A percentile compares a stretch with the other conserved stretches of the same genome.
Conservation (phyloP, 306 rosid genomes). For the Quercus berberidifolia region DNA sequence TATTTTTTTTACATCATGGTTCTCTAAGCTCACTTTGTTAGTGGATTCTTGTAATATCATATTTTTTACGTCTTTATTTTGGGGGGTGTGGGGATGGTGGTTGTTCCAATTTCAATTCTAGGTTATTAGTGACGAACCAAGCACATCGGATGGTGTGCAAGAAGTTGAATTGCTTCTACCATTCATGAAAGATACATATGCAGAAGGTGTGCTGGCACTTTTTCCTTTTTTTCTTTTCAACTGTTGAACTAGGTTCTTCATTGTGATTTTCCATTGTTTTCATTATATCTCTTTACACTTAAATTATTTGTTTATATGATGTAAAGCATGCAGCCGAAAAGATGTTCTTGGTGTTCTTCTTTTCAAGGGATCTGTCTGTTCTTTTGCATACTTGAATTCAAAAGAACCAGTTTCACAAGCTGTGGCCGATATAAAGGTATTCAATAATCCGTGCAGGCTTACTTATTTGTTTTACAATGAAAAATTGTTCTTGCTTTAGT, state of each 20-base stretch:
- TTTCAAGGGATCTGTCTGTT: conserved; percentile 70
- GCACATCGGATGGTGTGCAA: conserved; percentile 53
- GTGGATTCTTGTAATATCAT: conserved; percentile 6
- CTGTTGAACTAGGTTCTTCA: background rate
- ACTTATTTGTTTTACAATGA: background rate
- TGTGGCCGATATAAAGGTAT: conserved; percentile 73
- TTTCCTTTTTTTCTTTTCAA: background rate
- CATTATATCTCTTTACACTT: conserved; percentile 14
- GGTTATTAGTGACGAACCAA: conserved; percentile 58
- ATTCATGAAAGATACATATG: conserved; percentile 33
- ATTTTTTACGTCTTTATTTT: conserved; percentile 16
- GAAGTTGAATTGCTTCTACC: conserved; percentile 81
- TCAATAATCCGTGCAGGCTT: background rate
- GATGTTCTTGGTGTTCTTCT: conserved; percentile 63
- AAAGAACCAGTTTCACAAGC: conserved; percentile 83
- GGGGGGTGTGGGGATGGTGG: background rate
- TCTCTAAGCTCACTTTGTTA: background rate
- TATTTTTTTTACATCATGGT: background rate
- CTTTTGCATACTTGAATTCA: conserved; percentile 72
- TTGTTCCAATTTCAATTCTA: conserved; percentile 22
- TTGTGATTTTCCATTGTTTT: conserved; percentile 8
- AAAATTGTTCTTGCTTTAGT: background rate
- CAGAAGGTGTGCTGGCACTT: conserved; percentile 48
- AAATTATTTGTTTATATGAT: conserved; percentile 15
- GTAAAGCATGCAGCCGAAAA: conserved; percentile 68